phyloP scores from a whole-genome alignment of 2,329 filamentous ascomycete species.

The Neofusicoccum cordaticola region DNA sequence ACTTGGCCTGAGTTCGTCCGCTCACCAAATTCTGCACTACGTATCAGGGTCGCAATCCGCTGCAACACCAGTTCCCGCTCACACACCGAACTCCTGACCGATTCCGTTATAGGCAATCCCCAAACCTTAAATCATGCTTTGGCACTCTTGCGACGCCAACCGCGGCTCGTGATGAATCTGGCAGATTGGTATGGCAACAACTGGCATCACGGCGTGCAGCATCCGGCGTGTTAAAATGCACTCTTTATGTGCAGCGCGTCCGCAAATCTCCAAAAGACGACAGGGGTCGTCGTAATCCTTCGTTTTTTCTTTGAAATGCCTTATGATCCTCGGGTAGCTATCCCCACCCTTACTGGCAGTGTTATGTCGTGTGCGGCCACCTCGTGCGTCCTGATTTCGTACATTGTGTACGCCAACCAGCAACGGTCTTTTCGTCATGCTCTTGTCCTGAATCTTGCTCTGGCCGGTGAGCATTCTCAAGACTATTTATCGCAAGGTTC shows the following conservation, averaged over 20 bases:
- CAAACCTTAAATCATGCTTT: too few relatives aligned
- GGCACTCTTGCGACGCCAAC: too few relatives aligned
- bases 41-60: too few relatives aligned
- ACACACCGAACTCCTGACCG: too few relatives aligned
- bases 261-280: background rate
- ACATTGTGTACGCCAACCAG: slow-evolving; percentile 21
- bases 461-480: slow-evolving; percentile 20
- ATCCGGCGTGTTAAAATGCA: background rate
- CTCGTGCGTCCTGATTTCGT: slow-evolving; percentile 21
- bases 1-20: too few relatives aligned
- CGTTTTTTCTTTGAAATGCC: background rate
- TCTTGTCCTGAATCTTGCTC: slow-evolving; percentile 25
- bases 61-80: too few relatives aligned
- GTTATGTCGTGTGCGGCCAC: slow-evolving; percentile 23
- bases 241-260: background rate
- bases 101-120: too few relatives aligned
- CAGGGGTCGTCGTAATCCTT: background rate
- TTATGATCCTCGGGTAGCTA: background rate
- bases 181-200: too few relatives aligned
- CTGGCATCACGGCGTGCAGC: background rate
- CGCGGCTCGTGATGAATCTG: background rate
- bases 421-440: slow-evolving; percentile 25
- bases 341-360: slow-evolving; percentile 25
- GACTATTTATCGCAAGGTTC: background rate
- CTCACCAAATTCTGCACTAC: too few relatives aligned